These are phyloP conservation scores for Tricholoma saponaceum DNA, from an alignment of 768 basidiomycete species.

Conservation along the genomic window DNA sequence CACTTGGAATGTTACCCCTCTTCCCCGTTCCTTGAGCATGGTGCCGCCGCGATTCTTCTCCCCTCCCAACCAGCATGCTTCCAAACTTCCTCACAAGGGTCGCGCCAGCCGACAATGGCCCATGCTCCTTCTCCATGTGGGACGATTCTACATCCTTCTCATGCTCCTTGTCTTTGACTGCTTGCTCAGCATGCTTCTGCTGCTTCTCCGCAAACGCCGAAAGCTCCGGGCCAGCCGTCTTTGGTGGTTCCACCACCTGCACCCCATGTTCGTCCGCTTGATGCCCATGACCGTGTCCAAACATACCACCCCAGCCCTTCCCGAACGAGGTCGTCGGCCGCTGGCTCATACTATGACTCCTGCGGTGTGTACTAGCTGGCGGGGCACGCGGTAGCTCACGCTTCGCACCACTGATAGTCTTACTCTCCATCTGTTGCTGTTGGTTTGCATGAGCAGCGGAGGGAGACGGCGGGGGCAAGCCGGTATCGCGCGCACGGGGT, in stretches of 20 bases:
- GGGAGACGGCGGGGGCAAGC: constrained; percentile 42
- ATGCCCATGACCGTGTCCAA: constrained; percentile 39
- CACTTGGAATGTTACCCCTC: constrained; percentile 48
- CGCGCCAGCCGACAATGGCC: constrained; percentile 52
- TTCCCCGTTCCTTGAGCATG: constrained; percentile 32
- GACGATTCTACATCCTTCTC: constrained; percentile 27
- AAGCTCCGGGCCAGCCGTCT: constrained; percentile 65
- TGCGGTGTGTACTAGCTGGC: constrained; percentile 71
- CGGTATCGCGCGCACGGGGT: constrained; percentile 65
- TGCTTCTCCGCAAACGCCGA: constrained; percentile 46
- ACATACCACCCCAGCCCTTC: constrained; percentile 58
- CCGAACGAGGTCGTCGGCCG: constrained; percentile 45
- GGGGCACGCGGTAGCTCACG: constrained; percentile 58
- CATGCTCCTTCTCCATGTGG: constrained; percentile 22
- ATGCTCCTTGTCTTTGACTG: constrained; percentile 25
- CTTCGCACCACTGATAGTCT: constrained; percentile 17
- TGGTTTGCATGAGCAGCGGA: constrained; percentile 23
- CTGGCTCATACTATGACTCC: constrained; percentile 83
- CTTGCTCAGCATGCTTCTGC: constrained; percentile 18
- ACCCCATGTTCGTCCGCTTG: constrained; percentile 41
- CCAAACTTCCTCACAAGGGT: constrained; percentile 79
- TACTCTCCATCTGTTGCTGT: constrained; percentile 8
- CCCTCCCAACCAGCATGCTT: constrained; percentile 53
- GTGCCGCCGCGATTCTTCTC: constrained; percentile 37
- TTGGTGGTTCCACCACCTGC: constrained; percentile 36